A percentile compares a stretch with the other conserved stretches of the same genome.
phyloP scores from a whole-genome alignment of 805 yeast genomes.

The Komagataella pastoris region DNA sequence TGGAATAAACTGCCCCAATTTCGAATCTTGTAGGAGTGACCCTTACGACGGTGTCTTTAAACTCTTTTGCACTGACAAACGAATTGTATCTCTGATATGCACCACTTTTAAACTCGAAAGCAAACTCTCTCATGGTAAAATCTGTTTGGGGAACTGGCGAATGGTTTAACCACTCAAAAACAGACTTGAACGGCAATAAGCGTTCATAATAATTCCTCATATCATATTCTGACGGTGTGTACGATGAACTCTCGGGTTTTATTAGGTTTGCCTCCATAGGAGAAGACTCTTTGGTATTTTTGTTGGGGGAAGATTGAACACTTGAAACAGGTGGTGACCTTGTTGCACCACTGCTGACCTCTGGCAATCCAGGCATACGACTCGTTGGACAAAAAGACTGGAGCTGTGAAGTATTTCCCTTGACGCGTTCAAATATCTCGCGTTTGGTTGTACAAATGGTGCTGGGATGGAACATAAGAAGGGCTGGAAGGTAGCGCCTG shows the following conservation, averaged over 20 bases:
- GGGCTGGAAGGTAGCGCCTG: no score
- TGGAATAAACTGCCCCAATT: slow-evolving; percentile 82
- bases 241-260: slow-evolving; percentile 2
- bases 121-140: slow-evolving; percentile 85
- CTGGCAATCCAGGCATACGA: neutral
- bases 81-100: slow-evolving; percentile 87
- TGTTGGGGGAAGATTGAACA: neutral
- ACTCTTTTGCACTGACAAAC: slow-evolving; percentile 50
- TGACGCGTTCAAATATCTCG: neutral
- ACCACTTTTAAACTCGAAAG: slow-evolving; percentile 78
- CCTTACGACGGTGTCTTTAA: slow-evolving; percentile 60
- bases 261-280: neutral
- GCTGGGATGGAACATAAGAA: neutral
- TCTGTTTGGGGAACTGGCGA: slow-evolving; percentile 62
- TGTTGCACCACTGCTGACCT: neutral
- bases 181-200: slow-evolving; percentile 59
- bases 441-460: neutral
- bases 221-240: slow-evolving; percentile 37
- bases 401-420: neutral
- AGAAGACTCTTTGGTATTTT: neutral
- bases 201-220: slow-evolving; percentile 61
- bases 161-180: slow-evolving; percentile 88
- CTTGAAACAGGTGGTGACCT: neutral
- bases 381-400: neutral
- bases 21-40: slow-evolving; percentile 87